These are phyloP conservation scores for Agaricus blazei DNA, from an alignment of 768 basidiomycete genomes.

Conservation along the genomic window DNA sequence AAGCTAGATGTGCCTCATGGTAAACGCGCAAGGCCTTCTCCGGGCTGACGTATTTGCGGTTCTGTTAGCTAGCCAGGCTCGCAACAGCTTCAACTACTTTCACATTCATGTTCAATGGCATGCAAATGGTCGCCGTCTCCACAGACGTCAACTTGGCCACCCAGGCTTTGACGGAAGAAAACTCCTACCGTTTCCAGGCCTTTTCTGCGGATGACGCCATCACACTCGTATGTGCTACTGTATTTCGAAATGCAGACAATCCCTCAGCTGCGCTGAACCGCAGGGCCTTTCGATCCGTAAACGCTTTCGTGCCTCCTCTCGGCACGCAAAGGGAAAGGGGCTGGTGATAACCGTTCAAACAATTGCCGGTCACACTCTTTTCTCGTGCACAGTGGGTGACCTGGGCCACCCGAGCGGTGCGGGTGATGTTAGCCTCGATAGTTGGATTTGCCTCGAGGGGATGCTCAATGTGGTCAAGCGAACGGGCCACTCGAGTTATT, in stretches of 20 bases:
- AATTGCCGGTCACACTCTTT: conserved; percentile 72
- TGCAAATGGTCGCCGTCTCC: conserved; percentile 51
- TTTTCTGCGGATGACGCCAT: conserved; percentile 78
- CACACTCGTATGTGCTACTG: conserved; percentile 46
- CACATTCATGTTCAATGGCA: conserved; percentile 54
- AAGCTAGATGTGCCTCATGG: background rate
- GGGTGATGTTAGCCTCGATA: conserved; percentile 76
- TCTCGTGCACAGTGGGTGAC: conserved; percentile 82
- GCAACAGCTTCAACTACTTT: conserved; percentile 2
- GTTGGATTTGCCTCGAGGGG: conserved; percentile 73
- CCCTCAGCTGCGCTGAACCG: background rate
- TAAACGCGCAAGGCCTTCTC: background rate
- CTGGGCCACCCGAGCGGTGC: conserved; percentile 59
- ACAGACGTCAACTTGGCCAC: conserved; percentile 71
- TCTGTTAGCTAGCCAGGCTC: background rate
- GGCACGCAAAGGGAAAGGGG: conserved; percentile 75
- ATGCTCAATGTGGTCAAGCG: conserved; percentile 76
- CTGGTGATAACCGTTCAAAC: conserved; percentile 78
- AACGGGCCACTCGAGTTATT: conserved; percentile 81
- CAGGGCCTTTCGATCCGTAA: conserved; percentile 74
- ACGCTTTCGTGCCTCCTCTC: conserved; percentile 68
- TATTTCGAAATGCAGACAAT: background rate
- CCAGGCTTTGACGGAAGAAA: conserved; percentile 67
- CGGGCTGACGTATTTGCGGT: background rate
- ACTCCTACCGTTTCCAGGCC: conserved; percentile 61